These are phyloP conservation scores for Ormosia semicastrata DNA, from an alignment of 306 rosid genomes.

Conservation along the genomic window DNA sequence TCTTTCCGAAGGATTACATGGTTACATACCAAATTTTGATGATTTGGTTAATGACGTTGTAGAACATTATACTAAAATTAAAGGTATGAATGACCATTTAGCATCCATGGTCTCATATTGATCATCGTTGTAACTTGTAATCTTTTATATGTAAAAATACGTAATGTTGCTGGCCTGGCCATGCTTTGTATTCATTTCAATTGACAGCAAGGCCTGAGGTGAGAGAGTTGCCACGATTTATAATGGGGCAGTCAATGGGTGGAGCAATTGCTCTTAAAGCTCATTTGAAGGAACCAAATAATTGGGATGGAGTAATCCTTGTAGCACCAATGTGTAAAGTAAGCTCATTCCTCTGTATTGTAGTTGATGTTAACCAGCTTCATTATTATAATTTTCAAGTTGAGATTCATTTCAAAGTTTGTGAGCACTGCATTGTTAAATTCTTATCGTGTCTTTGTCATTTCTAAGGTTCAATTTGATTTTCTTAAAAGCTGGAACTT, in stretches of 20 bases:
- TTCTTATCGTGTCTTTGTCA: neutral
- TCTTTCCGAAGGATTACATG: conserved; percentile 87
- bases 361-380: conserved; percentile 14
- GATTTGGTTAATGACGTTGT: conserved; percentile 65
- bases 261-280: conserved; percentile 88
- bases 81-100: conserved; percentile 38
- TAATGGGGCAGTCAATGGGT: conserved; percentile 94
- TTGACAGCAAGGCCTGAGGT: conserved; percentile 66
- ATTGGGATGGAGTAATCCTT: conserved; percentile 85
- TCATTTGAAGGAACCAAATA: conserved; percentile 75
- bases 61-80: conserved; percentile 66
- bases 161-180: conserved; percentile 4
- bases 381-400: conserved; percentile 1
- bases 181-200: conserved; percentile 25
- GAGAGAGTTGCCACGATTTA: conserved; percentile 63
- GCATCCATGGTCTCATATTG: neutral
- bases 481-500: neutral
- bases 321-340: conserved; percentile 99
- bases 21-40: conserved; percentile 74
- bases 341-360: conserved; percentile 29
- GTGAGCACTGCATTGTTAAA: neutral
- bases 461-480: neutral
- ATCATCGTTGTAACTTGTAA: neutral
- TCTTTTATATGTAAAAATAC: neutral
- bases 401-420: neutral